A percentile compares a stretch with the other conserved stretches of the same genome.
Conservation (phyloP, 345 rosid genomes). For the Pistacia integerrima region DNA sequence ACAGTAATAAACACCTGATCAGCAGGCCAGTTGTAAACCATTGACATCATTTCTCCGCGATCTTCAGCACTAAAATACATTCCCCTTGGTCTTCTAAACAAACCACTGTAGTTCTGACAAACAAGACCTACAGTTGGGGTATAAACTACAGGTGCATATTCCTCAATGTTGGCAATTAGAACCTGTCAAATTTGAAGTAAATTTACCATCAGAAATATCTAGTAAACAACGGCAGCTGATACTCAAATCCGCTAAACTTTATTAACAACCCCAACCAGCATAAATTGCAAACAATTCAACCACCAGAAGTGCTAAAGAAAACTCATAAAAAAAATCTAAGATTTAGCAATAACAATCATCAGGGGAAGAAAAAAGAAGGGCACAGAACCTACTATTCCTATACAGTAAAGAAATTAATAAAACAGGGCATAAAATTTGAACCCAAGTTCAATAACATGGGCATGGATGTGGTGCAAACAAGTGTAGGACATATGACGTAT, state of each 20-base stretch:
- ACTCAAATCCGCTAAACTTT: background rate
- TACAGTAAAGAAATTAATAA: too few relatives aligned
- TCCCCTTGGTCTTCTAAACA: slow-evolving; percentile 98
- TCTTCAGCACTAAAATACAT: slow-evolving; percentile 96
- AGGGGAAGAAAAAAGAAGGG: background rate
- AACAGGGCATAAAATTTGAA: too few relatives aligned
- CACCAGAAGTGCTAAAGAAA: background rate
- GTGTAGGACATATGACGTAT: background rate
- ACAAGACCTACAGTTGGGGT: slow-evolving; percentile 98
- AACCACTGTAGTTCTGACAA: slow-evolving; percentile 92
- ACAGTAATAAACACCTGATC: slow-evolving; percentile 66
- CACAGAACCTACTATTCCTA: too few relatives aligned
- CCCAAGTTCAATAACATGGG: too few relatives aligned
- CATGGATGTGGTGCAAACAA: background rate
- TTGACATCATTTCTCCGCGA: slow-evolving; percentile 99
- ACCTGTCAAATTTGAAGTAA: slow-evolving; percentile 52
- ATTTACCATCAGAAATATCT: background rate
- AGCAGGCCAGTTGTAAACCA: slow-evolving; percentile 99
- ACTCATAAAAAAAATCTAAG: background rate
- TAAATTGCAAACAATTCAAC: background rate
- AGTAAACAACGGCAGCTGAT: background rate
- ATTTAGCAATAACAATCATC: background rate
- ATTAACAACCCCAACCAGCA: background rate
- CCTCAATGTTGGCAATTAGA: slow-evolving; percentile 84
- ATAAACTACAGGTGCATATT: slow-evolving; percentile 96